phyloP scores from a whole-genome alignment of 768 basidiomycete species.

The Suillus decipiens region DNA sequence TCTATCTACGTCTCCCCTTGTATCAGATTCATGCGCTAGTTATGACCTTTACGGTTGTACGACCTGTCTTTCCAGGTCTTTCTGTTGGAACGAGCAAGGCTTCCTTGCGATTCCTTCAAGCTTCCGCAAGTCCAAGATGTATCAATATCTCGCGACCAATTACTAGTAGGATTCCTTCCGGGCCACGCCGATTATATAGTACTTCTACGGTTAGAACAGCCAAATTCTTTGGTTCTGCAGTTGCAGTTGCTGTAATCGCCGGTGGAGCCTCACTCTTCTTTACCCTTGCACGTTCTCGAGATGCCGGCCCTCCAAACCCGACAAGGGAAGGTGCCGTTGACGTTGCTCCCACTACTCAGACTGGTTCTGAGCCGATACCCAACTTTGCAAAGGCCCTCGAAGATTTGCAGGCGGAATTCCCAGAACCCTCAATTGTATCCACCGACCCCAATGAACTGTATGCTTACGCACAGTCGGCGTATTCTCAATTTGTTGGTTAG shows the following conservation, averaged over 20 bases:
- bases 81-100: neutral
- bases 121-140: neutral
- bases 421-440: slow-evolving; percentile 42
- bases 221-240: neutral
- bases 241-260: slow-evolving; percentile 9
- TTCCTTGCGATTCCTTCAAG: neutral
- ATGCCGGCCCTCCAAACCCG: neutral
- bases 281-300: slow-evolving; percentile 6
- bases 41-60: slow-evolving; percentile 17
- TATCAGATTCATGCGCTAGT: slow-evolving; percentile 6
- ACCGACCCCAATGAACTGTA: slow-evolving; percentile 51
- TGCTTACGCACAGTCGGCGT: slow-evolving; percentile 63
- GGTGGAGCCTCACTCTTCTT: slow-evolving; percentile 15
- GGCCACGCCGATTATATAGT: slow-evolving; percentile 1
- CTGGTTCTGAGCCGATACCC: neutral
- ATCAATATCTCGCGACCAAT: slow-evolving; percentile 3
- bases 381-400: slow-evolving; percentile 48
- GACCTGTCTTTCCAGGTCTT: slow-evolving; percentile 4
- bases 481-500: slow-evolving; percentile 59
- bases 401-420: slow-evolving; percentile 46
- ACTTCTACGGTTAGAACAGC: neutral
- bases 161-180: neutral
- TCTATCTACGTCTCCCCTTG: neutral
- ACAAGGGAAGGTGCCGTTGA: neutral
- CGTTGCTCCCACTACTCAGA: neutral